Base-by-base conservation (phyloP, 306 rosid genomes). In the Ziziphus jujuba region DNA sequence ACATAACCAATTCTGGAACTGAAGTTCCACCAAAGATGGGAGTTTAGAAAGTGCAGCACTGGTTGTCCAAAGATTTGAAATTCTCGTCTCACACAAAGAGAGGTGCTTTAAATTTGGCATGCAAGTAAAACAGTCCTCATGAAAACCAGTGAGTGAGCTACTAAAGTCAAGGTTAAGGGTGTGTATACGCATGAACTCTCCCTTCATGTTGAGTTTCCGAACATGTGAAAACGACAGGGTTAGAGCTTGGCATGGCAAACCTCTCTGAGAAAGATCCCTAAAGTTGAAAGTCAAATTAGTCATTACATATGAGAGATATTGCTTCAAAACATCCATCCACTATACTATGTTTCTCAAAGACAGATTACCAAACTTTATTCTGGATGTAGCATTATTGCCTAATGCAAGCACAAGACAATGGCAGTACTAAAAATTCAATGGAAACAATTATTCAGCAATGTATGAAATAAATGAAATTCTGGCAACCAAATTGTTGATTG, bases 21-120 rank as follows among this genome's bases (percentile, higher is more conserved):
- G 87, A 72, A 90, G 86, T 67, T 90, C 87, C 60, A 82, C 78
- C 79, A 90, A 82, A 74, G 89, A 80, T 58, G 92, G 92, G 66
- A 90, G 90, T 82, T 82, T 90, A 40, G 88, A 85, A 66, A 90
- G 84, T 40, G 90, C 88, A 15, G 92, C 90, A 59, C 75, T 73
- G 49, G 97, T 87, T 72, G 95, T 85, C 95, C 92, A 90, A 65
- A 90, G 97, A 82, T 90, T 90, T 75, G 88, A 69, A 77, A 90
- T 82, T 70, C 86, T 79, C 36, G 97, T 90, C 66, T 82, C 92
- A 44, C 97, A 87, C 86, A 90, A 66, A 16, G 97, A 90, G 56
- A 90, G 90, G 63, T 73, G 65, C 81, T n/a, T 76, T 75, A 90
- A 84, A 72, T 76, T 84, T 57, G 97, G 97, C 97, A 90, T 87